Base-by-base conservation (phyloP, 2,329 filamentous ascomycete genomes). In the Neofusicoccum cordaticola region DNA sequence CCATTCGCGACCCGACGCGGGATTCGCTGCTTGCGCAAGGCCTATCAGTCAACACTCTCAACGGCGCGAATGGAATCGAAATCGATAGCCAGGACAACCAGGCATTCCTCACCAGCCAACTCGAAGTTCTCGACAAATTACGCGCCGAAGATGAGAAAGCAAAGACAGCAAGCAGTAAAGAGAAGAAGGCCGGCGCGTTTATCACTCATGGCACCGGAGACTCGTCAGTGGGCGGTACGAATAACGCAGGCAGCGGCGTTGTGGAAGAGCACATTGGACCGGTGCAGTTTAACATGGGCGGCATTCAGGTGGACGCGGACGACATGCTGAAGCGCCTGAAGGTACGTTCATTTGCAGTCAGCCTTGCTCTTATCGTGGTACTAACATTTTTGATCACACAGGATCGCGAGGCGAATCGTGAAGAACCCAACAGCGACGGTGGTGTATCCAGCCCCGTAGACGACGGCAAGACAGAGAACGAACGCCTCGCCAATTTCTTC, bases 251-350 rank as follows among this genome's bases (percentile, higher is more conserved):
- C 2, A 75, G 74, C 45, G 74, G 75, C n/a, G 73, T 79, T 11
- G 76, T 79, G 4, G 77, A 79, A 63, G 75, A 78, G 66, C 93
- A 96, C 71, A 96, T 97, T 72, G 93, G 93, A 0, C 93, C 93
- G 0, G 93, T 97, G 68, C 93, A 97, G 74, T 97, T 98, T 81
- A 99, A 99, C 75, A 95, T 99, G 85, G 95, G 95, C 47, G 95
- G 95, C 62, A 97, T 99, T 68, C 93, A 97, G 74, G 91, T 97
- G 35, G 93, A 97, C 78, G 93, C 93, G 8, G 93, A 97, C 73
- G 93, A 97, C 72, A 95, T 96, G 90, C 80, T 97, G 65, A 90
- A 93, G 76, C 87, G 90, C 71, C 82, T 96, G 66, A 93, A 93
- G 86, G 92, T 94, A 79, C 42, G 70, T 52, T 11, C 9, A 27